Evolutionary conservation across 805 yeast genomes (phyloP).

Genomic region (Cyberlindnera meyerae): DNA sequence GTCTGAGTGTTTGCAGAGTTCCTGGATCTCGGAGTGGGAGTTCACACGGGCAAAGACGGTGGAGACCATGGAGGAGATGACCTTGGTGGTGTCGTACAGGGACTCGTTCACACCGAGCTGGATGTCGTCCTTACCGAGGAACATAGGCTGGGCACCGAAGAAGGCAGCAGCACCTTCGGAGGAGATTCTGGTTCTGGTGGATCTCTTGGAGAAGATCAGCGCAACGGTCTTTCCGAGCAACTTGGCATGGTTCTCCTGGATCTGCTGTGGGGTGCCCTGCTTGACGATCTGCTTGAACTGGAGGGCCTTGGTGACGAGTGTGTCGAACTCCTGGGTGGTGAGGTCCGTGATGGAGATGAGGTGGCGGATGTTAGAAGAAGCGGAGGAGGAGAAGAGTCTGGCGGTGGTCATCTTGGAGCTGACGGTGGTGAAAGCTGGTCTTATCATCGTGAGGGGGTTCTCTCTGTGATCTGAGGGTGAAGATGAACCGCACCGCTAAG

Average conservation of each 20-base stretch:
- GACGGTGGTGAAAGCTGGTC: not conserved
- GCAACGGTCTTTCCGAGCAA: slow-evolving; percentile 80
- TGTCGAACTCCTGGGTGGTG: slow-evolving; percentile 61
- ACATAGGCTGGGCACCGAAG: slow-evolving; percentile 95
- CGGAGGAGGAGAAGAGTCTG: slow-evolving; percentile 16
- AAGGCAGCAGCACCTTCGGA: slow-evolving; percentile 91
- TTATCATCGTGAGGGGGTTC: too few relatives aligned
- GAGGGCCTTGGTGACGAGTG: slow-evolving; percentile 70
- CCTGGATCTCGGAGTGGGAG: slow-evolving; percentile 74
- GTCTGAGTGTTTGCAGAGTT: slow-evolving; percentile 67
- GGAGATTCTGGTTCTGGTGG: slow-evolving; percentile 92
- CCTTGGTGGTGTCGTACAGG: slow-evolving; percentile 80
- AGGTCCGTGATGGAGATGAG: slow-evolving; percentile 79
- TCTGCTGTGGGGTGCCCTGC: slow-evolving; percentile 38
- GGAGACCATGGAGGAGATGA: slow-evolving; percentile 94
- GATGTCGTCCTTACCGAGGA: slow-evolving; percentile 92
- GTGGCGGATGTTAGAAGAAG: slow-evolving; percentile 45
- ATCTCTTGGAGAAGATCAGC: slow-evolving; percentile 81
- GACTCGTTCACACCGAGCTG: slow-evolving; percentile 95
- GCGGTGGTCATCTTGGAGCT: slow-evolving; percentile 10
- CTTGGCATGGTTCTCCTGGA: slow-evolving; percentile 39
- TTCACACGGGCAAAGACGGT: slow-evolving; percentile 95
- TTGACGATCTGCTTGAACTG: slow-evolving; percentile 60
- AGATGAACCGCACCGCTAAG: not conserved
- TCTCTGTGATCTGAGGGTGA: too few relatives aligned